A percentile compares a stretch with the other conserved stretches of the same genome.
These are phyloP conservation scores for Rhizopus sp. DNA, from an alignment of 371 early-diverging fungal species.

Conservation along the genomic window DNA sequence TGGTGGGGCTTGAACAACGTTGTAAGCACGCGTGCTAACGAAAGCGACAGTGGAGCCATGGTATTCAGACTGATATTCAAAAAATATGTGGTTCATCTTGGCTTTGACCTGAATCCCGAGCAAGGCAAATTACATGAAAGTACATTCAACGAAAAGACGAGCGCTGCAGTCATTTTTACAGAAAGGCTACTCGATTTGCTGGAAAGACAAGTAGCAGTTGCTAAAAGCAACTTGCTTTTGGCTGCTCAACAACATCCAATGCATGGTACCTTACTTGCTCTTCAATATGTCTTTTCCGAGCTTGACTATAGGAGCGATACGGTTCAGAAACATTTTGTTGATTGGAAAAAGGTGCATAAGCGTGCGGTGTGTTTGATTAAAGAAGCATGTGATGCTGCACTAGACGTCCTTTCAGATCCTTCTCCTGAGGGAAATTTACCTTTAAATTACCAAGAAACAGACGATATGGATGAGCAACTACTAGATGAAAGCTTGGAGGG, in stretches of 20 bases:
- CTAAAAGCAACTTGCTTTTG: slow-evolving; percentile 59
- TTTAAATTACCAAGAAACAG: slow-evolving; percentile 70
- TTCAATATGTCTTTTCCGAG: slow-evolving; percentile 69
- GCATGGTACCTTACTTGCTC: slow-evolving; percentile 73
- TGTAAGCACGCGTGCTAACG: slow-evolving; percentile 73
- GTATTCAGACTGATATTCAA: slow-evolving; percentile 76
- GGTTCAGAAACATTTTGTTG: slow-evolving; percentile 31
- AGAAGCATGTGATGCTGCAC: slow-evolving; percentile 58
- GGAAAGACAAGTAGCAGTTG: slow-evolving; percentile 54
- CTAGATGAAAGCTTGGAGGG: slow-evolving; percentile 33
- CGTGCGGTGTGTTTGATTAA: slow-evolving; percentile 52
- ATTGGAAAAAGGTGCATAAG: slow-evolving; percentile 50
- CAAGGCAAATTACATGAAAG: slow-evolving; percentile 17
- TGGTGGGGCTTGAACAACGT: slow-evolving; percentile 67
- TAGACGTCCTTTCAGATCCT: slow-evolving; percentile 72
- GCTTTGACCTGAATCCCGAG: slow-evolving; percentile 49
- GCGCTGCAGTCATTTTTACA: slow-evolving; percentile 40
- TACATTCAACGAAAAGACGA: background rate
- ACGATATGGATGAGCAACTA: slow-evolving; percentile 64
- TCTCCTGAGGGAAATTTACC: slow-evolving; percentile 88
- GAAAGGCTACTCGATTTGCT: slow-evolving; percentile 55
- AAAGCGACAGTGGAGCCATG: slow-evolving; percentile 84
- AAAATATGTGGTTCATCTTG: slow-evolving; percentile 69
- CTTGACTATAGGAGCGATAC: slow-evolving; percentile 47
- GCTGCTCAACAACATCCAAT: slow-evolving; percentile 76